These are phyloP conservation scores for Mycena venus DNA, from an alignment of 768 basidiomycete species.

Conservation along the genomic window DNA sequence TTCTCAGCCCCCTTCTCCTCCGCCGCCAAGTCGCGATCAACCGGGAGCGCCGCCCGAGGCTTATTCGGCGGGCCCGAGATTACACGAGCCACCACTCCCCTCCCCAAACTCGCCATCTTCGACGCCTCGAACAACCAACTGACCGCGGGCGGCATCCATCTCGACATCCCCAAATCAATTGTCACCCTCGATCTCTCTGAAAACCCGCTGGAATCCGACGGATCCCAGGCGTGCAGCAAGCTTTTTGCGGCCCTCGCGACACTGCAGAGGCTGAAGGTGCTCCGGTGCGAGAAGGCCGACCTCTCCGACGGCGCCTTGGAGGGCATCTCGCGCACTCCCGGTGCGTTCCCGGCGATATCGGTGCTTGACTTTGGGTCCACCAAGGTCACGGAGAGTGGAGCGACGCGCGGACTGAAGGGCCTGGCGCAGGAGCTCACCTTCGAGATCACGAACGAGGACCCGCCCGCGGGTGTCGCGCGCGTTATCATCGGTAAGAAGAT, in stretches of 20 bases:
- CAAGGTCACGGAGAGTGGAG: slow-evolving; percentile 60
- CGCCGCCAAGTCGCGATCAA: slow-evolving; percentile 30
- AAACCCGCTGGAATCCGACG: slow-evolving; percentile 69
- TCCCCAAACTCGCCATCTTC: slow-evolving; percentile 76
- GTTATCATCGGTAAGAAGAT: slow-evolving; percentile 80
- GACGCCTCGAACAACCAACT: slow-evolving; percentile 80
- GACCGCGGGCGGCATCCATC: slow-evolving; percentile 65
- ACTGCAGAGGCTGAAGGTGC: slow-evolving; percentile 67
- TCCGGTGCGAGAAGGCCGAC: slow-evolving; percentile 67
- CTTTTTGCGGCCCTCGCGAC: slow-evolving; percentile 63
- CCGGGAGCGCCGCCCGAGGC: slow-evolving; percentile 55
- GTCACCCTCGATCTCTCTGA: slow-evolving; percentile 73
- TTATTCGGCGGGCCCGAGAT: slow-evolving; percentile 77
- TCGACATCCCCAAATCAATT: slow-evolving; percentile 64
- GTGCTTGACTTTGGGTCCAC: slow-evolving; percentile 80
- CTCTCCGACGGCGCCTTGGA: slow-evolving; percentile 72
- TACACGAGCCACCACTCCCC: slow-evolving; percentile 70
- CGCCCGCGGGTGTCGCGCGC: slow-evolving; percentile 63
- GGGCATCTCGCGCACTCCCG: slow-evolving; percentile 40
- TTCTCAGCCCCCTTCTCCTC: slow-evolving; percentile 70
- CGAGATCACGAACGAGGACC: slow-evolving; percentile 67
- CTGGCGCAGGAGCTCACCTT: slow-evolving; percentile 67
- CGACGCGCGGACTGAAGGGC: slow-evolving; percentile 58
- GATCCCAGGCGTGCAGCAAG: slow-evolving; percentile 43
- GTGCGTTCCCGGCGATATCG: slow-evolving; percentile 64